These are phyloP conservation scores for Globisporangium emineosum DNA, from an alignment of 352 stramenopile genomes.

Conservation along the genomic window DNA sequence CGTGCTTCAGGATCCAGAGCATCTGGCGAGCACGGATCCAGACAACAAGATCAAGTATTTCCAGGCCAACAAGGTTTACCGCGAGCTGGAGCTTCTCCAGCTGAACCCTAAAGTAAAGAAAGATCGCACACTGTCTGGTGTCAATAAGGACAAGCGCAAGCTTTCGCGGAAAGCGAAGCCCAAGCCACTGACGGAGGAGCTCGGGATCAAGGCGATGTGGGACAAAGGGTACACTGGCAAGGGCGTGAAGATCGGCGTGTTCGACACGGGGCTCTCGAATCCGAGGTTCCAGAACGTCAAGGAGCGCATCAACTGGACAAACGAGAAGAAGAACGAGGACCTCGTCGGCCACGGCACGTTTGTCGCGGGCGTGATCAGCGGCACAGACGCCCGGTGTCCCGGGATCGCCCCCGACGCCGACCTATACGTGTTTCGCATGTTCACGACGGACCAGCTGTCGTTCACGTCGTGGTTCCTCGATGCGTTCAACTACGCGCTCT, in stretches of 20 bases:
- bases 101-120: constrained; percentile 14
- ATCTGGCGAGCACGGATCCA: background rate
- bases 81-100: constrained; percentile 30
- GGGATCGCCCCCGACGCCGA: constrained; percentile 76
- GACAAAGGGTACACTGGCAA: constrained; percentile 59
- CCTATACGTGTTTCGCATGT: constrained; percentile 83
- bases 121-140: background rate
- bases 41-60: constrained; percentile 33
- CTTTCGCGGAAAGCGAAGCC: constrained; percentile 18
- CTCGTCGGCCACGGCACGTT: constrained; percentile 83
- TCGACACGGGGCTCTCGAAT: constrained; percentile 78
- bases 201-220: constrained; percentile 55
- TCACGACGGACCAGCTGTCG: constrained; percentile 80
- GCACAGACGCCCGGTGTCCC: constrained; percentile 53
- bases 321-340: constrained; percentile 77
- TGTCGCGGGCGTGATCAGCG: constrained; percentile 71
- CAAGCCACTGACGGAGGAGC: constrained; percentile 40
- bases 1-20: constrained; percentile 16
- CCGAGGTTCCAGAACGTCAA: constrained; percentile 58
- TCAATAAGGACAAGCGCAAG: constrained; percentile 6
- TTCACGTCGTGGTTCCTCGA: constrained; percentile 91
- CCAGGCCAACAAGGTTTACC: constrained; percentile 48
- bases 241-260: constrained; percentile 81
- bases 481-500: constrained; percentile 88
- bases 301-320: constrained; percentile 84